Evolutionary conservation across 805 yeast genomes (phyloP), one percentile per base, ranked within the genome.

Genomic region (Candida ipomoeae): DNA sequence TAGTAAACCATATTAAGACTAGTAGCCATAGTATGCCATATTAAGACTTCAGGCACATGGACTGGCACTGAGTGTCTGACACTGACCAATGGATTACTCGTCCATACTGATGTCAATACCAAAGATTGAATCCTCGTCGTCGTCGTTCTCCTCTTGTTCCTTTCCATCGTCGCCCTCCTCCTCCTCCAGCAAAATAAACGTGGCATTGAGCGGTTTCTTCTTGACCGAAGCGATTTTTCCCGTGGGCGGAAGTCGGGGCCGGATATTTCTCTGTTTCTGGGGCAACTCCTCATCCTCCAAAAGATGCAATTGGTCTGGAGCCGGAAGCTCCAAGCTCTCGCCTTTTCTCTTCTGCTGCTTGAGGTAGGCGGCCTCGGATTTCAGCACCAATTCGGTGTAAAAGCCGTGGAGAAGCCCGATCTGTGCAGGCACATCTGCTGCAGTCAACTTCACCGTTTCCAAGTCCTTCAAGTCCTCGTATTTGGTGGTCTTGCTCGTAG

Each of bases 261-360:
- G 76, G 29, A 78, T 77, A 54, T 84, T 83, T 50, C 91, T 77
- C 57, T 83, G 87, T 61, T 88, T 89, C 50, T 84, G 82, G 0
- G 96, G 90, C 57, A 89, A 74, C 49, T 87, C 91, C 15, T 88
- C 96, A 60, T 91, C 97, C 62, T 90, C 97, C 45, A 86, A 68
- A 46, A 74, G 62, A 2, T 48, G 40, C 11, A 87, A 64, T 3
- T 61, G 55, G 21, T 58, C 53, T 15, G 61, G 57, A 7, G 70
- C 67, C n/a, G 82, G 74, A n/a, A 77, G 70, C 10, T 67, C 72
- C 10, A 66, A 62, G 34, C 67, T 54, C 40, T 66, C 74, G 50
- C 74, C 69, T 52, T 63, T 77, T 66, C 70, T 70, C 62, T 62
- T 71, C 56, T 66, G 78, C 56, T 52, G 63, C 62, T 62, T 72